These are phyloP conservation scores for Pseudevernia furfuracea DNA, from an alignment of 495 filamentous ascomycete genomes.

Conservation along the genomic window DNA sequence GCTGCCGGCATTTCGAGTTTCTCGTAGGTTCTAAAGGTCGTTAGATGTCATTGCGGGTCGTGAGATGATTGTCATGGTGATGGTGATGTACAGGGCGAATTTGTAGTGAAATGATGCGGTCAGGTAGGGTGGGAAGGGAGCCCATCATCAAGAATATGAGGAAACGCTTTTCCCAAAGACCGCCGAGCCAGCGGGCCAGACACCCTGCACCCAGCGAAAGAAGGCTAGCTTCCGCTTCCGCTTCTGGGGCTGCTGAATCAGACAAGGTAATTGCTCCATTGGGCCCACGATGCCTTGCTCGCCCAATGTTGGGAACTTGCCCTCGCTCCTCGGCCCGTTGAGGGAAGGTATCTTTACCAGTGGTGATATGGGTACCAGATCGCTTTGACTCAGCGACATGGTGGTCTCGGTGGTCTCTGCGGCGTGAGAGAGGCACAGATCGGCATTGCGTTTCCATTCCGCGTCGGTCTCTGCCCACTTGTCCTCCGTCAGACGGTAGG, in stretches of 20 bases:
- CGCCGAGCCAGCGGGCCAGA: slow-evolving; percentile 15
- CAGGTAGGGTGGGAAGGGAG: background rate
- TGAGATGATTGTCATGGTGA: background rate
- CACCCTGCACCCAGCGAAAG: slow-evolving; percentile 18
- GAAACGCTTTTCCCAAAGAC: slow-evolving; percentile 12
- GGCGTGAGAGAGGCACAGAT: slow-evolving; percentile 43
- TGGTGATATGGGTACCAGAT: slow-evolving; percentile 28
- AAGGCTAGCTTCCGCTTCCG: slow-evolving; percentile 36
- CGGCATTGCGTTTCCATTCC: slow-evolving; percentile 59
- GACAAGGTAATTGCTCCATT: slow-evolving; percentile 57
- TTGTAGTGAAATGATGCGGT: slow-evolving; percentile 1
- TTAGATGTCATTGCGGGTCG: slow-evolving; percentile 3
- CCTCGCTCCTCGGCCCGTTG: slow-evolving; percentile 55
- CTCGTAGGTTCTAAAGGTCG: slow-evolving; percentile 1
- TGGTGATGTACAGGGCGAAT: slow-evolving; percentile 4
- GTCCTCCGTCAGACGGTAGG: slow-evolving; percentile 68
- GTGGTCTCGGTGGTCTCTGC: slow-evolving; percentile 25
- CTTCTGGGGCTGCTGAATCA: slow-evolving; percentile 11
- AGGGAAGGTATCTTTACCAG: slow-evolving; percentile 55
- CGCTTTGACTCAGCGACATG: slow-evolving; percentile 21
- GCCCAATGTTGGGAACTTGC: slow-evolving; percentile 79
- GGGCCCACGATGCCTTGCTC: slow-evolving; percentile 90
- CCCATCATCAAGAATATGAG: slow-evolving; percentile 2
- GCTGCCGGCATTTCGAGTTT: slow-evolving; percentile 1
- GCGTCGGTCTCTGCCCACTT: slow-evolving; percentile 77